Evolutionary conservation across 2,329 filamentous ascomycete species (phyloP), one percentile per base, ranked within the genome.

Genomic region (Penicillium freii): DNA sequence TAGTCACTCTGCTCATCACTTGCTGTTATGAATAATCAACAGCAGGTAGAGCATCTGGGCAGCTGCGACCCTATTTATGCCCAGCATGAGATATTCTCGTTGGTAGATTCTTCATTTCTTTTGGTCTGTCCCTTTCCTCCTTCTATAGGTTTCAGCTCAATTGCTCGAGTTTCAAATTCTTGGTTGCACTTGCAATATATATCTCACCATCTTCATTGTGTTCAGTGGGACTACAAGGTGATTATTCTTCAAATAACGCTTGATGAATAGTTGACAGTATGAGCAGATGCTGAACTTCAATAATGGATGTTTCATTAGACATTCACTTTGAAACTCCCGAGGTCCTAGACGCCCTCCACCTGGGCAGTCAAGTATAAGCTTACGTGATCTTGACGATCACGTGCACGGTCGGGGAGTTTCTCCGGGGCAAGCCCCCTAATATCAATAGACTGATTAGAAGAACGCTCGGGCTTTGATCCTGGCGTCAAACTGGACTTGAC

Each of bases 401-500:
- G 57, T 64, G 51, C 31, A 5, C 57, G 57, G 57, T 50, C 61
- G 57, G 58, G 54, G 58, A 61, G 59, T 65, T 60, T 66, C 58
- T 62, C 61, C 53, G 60, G 54, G 21, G 38, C 42, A 52, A 57
- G 50, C 62, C 62, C 62, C 62, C 62, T 65, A 65, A 50, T 51
- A 65, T 64, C 62, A 61, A 61, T 54, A 54, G 57, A 59, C 25
- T 54, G 50, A 51, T 49, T 50, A 52, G 50, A 52, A 44, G 53
- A 49, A 59, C 38, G 62, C 60, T 64, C 60, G 62, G 64, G 65
- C 63, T 67, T 64, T 57, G 63, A 66, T 66, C 62, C 63, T 65
- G 59, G 62, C 59, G 62, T 62, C 57, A 64, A 59, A 52, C 51
- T 53, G 56, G 52, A 62, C 62, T 62, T 65, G 59, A 60, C 55